These are phyloP conservation scores for Francoa sonchifolia DNA, from an alignment of 441 rosid genomes.

Conservation along the genomic window DNA sequence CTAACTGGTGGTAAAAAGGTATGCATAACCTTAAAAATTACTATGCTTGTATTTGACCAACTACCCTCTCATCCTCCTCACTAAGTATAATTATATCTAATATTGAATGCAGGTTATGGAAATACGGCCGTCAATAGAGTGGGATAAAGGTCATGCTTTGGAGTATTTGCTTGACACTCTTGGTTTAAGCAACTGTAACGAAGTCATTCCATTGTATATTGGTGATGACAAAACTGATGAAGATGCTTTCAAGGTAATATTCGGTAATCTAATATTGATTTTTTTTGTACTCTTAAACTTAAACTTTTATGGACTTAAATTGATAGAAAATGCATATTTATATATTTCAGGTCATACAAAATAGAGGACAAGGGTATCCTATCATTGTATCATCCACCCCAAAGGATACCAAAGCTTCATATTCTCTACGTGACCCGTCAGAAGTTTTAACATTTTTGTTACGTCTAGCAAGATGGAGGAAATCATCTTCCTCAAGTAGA, in stretches of 20 bases:
- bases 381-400: constrained; percentile 41
- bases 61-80: not conserved
- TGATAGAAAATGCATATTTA: not conserved
- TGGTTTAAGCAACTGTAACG: constrained; percentile 23
- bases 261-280: no score
- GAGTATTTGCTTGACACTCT: constrained; percentile 31
- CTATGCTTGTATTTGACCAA: not conserved
- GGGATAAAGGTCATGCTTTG: constrained; percentile 39
- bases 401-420: constrained; percentile 35
- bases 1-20: constrained; percentile 32
- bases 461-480: constrained; percentile 40
- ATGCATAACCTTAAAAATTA: not conserved
- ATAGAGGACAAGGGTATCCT: constrained; percentile 36
- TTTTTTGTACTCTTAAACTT: not conserved
- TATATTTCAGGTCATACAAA: constrained; percentile 26
- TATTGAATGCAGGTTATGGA: constrained; percentile 22
- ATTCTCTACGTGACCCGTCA: constrained; percentile 39
- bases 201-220: constrained; percentile 31
- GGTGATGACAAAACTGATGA: constrained; percentile 39
- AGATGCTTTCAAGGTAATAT: constrained; percentile 32
- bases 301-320: not conserved
- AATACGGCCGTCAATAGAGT: constrained; percentile 31
- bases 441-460: constrained; percentile 34
- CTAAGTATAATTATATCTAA: not conserved
- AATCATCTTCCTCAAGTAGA: constrained; percentile 26